Evolutionary conservation across 2,329 filamentous ascomycete species (phyloP).

Genomic region (Fusarium sp.): DNA sequence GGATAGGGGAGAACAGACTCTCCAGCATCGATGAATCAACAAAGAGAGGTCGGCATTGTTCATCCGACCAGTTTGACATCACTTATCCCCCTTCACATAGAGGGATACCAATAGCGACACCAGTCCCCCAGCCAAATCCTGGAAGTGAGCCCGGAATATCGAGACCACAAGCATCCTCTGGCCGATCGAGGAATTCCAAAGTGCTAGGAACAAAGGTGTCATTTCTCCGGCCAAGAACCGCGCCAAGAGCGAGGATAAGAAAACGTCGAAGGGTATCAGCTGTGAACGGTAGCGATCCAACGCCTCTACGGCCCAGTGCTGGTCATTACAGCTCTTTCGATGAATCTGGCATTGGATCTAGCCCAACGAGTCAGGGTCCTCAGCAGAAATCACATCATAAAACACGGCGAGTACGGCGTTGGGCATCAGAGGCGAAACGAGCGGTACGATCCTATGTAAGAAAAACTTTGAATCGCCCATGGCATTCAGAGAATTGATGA

Average conservation of each 20-base stretch:
- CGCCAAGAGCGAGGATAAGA: constrained; percentile 12
- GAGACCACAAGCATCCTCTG: neutral
- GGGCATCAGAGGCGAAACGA: constrained; percentile 50
- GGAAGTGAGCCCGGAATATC: constrained; percentile 6
- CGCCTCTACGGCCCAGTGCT: constrained; percentile 1
- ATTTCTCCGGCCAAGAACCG: constrained; percentile 43
- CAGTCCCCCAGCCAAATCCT: constrained; percentile 14
- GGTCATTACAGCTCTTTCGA: constrained; percentile 14
- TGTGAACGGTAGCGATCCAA: constrained; percentile 8
- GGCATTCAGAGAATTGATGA: constrained; percentile 29
- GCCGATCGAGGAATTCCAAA: constrained; percentile 5
- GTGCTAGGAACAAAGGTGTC: constrained; percentile 48
- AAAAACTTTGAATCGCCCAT: constrained; percentile 49
- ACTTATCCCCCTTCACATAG: constrained; percentile 45
- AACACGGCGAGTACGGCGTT: constrained; percentile 47
- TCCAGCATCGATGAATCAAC: constrained; percentile 24
- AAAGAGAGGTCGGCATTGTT: constrained; percentile 22
- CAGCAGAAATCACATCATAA: constrained; percentile 31
- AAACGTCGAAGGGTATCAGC: constrained; percentile 20
- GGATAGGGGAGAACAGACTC: constrained; percentile 4
- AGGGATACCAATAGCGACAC: constrained; percentile 17
- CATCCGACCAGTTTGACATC: constrained; percentile 53
- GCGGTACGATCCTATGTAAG: constrained; percentile 50
- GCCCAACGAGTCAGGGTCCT: constrained; percentile 1
- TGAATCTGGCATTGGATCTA: constrained; percentile 4